Evolutionary conservation across 2,329 filamentous ascomycete species (phyloP).

Genomic region (Stemphylium lycopersici): DNA sequence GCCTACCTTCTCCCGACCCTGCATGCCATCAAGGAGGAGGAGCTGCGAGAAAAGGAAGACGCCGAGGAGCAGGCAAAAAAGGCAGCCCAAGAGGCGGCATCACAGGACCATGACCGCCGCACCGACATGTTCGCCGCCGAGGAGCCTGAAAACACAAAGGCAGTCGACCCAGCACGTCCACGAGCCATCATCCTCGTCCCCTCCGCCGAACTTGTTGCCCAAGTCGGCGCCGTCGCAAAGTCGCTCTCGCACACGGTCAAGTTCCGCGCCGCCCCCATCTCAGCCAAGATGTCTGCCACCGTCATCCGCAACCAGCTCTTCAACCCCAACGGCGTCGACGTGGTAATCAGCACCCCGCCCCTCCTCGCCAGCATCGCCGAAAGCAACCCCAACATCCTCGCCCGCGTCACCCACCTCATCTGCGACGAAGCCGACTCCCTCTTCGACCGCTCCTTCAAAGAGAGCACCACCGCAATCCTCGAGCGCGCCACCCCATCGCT

Average conservation of each 20-base stretch:
- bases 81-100: constrained; percentile 57
- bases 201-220: constrained; percentile 87
- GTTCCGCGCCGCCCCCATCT: constrained; percentile 83
- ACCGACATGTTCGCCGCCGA: constrained; percentile 66
- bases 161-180: constrained; percentile 78
- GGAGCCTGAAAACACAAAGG: constrained; percentile 59
- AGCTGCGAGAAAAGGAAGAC: constrained; percentile 58
- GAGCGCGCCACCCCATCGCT: constrained; percentile 81
- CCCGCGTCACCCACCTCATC: constrained; percentile 86
- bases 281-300: constrained; percentile 74
- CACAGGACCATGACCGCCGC: constrained; percentile 32
- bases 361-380: constrained; percentile 87
- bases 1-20: constrained; percentile 87
- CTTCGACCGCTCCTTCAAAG: constrained; percentile 89
- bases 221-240: constrained; percentile 84
- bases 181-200: constrained; percentile 86
- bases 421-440: constrained; percentile 97
- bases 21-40: constrained; percentile 79
- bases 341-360: constrained; percentile 87
- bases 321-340: constrained; percentile 78
- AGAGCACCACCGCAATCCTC: constrained; percentile 80
- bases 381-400: constrained; percentile 87
- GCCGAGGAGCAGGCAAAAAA: constrained; percentile 58
- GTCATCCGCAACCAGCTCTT: constrained; percentile 88
- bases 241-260: constrained; percentile 83